Evolutionary conservation across 2,329 filamentous ascomycete species (phyloP), one percentile per base, ranked within the genome.

Genomic region (Claviceps citrina): DNA sequence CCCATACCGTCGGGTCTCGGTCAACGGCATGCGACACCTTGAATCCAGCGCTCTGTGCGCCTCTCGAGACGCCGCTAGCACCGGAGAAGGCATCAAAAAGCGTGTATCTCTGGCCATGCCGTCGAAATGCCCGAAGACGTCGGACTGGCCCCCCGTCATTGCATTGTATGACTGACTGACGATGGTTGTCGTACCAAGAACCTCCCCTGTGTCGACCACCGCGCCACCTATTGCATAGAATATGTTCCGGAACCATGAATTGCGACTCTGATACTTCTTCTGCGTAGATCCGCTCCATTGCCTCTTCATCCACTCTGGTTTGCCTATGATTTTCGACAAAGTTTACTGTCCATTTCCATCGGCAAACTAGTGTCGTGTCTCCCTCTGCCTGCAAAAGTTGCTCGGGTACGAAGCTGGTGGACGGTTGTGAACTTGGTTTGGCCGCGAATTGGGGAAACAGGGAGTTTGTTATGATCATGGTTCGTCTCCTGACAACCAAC

Each of bases 51-150:
- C 55, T 54, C 16, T 62, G 53, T 0, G 81, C 81, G 0, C 81
- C 84, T 2, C 70, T 62, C 0, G 81, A 81, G 1, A 74, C 72
- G 4, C 84, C 84, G 0, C 84, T 83, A 2, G 72, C 80, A 1
- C 84, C 82, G 26, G 74, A 81, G 46, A 84, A 91, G 0, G 71
- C 67, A 51, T 91, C 84, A 1, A 74, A 80, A 19, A 79, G 73
- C 0, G 76, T 81, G 44, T 84, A 84, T 30, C 62, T 64, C 34
- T 73, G 68, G 0, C 55, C 55, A 0, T 41, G 42, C 1, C 16
- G 4, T 42, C 50, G 41, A 4, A 7, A 7, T 13, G 7, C 5
- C 7, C 20, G 7, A n/a, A 10, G 8, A 7, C 15, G 13, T 13
- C 3, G n/a, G 13, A 12, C 25, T 26, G 31, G 8, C 4, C 3